Evolutionary conservation across 441 rosid genomes (phyloP).

Genomic region (Syzygium syzygioides): DNA sequence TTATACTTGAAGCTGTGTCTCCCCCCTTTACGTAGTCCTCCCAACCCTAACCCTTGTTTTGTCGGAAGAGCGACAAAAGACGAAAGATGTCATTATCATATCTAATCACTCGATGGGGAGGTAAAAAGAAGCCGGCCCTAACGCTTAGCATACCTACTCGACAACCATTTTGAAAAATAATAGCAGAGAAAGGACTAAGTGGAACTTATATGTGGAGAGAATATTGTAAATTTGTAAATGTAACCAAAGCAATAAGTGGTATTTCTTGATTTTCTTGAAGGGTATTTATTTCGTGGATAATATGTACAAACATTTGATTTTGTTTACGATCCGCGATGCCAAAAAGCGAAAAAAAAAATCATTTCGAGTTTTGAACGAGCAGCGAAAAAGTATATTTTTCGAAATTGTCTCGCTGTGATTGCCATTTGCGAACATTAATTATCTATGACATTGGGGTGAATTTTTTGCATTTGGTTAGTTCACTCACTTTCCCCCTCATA

Average conservation of each 20-base stretch:
- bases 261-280: not conserved
- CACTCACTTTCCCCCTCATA: too few species aligned
- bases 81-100: not conserved
- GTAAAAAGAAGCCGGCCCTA: not conserved
- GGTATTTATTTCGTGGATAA: not conserved
- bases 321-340: not conserved
- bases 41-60: not conserved
- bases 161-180: not conserved
- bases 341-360: too few species aligned
- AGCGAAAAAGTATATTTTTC: not conserved
- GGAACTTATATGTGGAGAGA: not conserved
- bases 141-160: not conserved
- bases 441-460: not conserved
- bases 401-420: not conserved
- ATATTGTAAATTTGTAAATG: not conserved
- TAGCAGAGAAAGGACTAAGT: not conserved
- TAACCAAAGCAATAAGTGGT: not conserved
- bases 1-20: not conserved
- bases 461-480: too few species aligned
- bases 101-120: not conserved
- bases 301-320: not conserved
- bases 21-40: not conserved
- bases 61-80: not conserved
- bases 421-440: not conserved
- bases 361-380: too few species aligned